Evolutionary conservation across 371 early-diverging fungal genomes (phyloP).

Genomic region (Smittium culicis): DNA sequence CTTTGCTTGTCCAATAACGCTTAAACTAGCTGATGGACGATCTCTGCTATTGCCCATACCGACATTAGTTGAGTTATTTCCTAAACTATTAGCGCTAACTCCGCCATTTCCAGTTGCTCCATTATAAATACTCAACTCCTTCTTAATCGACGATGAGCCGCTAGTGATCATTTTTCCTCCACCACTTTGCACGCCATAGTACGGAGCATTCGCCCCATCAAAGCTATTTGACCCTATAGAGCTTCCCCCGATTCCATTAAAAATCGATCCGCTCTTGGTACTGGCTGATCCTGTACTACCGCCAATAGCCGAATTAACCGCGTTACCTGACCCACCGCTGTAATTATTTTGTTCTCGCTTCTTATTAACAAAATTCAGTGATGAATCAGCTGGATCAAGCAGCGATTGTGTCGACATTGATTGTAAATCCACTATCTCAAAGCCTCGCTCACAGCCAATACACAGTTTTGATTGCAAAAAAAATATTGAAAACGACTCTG

Average conservation of each 20-base stretch:
- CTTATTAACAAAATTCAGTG: slow-evolving; percentile 61
- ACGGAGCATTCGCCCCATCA: not conserved
- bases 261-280: slow-evolving; percentile 14
- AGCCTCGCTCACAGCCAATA: slow-evolving; percentile 77
- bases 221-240: not conserved
- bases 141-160: slow-evolving; percentile 28
- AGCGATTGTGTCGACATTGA: slow-evolving; percentile 61
- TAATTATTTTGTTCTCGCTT: slow-evolving; percentile 38
- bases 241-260: not conserved
- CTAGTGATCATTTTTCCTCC: slow-evolving; percentile 14
- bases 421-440: slow-evolving; percentile 80
- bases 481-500: slow-evolving; percentile 62
- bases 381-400: slow-evolving; percentile 64
- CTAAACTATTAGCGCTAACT: not conserved
- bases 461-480: slow-evolving; percentile 66
- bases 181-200: not conserved
- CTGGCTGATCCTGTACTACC: not conserved
- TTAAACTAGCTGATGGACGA: too few species aligned
- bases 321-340: slow-evolving; percentile 23
- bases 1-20: slow-evolving; percentile 16
- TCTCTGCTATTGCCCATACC: too few species aligned
- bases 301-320: not conserved
- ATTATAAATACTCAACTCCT: not conserved
- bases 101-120: not conserved
- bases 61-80: not conserved